Base-by-base conservation (phyloP, 768 basidiomycete genomes). In the Tephrocybe sp. region DNA sequence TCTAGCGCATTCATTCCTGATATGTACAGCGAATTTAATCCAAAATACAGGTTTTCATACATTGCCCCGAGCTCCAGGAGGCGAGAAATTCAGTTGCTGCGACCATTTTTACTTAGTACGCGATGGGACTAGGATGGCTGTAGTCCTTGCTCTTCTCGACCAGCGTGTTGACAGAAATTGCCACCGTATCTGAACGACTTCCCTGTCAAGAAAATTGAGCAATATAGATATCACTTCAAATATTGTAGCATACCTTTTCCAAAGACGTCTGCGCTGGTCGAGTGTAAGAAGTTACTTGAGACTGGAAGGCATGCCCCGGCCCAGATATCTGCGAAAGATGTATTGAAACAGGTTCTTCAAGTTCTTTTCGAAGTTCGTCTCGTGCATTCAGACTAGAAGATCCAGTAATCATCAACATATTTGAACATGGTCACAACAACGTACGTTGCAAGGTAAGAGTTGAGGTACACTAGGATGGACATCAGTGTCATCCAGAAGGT, bases 381-480 rank as follows among this genome's bases (percentile, higher is more conserved):
- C 79, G 70, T 11, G 76, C 74, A 49, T 82, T 82, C 33, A 82
- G 69, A 22, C 77, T 71, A 4, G 31, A 22, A 6, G 22, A 14
- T 10, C 8, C n/a, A 16, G 17, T 13, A 33, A 39, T 32, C 20
- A 43, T 8, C 38, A 17, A 39, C 7, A 30, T 17, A 36, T 32
- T 30, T 36, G 10, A 26, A 39, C 17, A 26, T 11, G 8, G 43
- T n/a, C n/a, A n/a, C 17, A 7, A 8, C 2, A 26, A 47, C 66
- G 60, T 34, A 72, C 69, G 65, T 65, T 23, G 81, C 79, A 7
- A 84, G 70, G 57, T 81, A 80, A 7, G 80, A 77, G 54, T 82
- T 82, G 12, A 77, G 67, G 55, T 82, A 83, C 20, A 83, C 79
- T 83, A 43, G 35, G 32, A 23, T n/a, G 12, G 41, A 22, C n/a